Evolutionary conservation across 2,329 filamentous ascomycete species (phyloP).

Genomic region (Colletotrichum endophyticum): DNA sequence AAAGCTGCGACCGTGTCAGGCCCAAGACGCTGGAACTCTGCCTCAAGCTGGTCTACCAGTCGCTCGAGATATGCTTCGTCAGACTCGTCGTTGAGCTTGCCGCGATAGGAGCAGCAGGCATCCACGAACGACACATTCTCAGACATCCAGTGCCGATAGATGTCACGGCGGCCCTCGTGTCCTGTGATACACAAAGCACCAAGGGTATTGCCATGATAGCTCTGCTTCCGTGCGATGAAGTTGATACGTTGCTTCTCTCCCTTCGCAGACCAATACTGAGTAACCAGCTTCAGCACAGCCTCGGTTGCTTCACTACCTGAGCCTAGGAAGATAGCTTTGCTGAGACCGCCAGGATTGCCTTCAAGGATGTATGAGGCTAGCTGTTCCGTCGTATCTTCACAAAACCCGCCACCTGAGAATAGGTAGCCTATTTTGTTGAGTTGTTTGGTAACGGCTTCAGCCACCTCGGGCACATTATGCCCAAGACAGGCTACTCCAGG

Average conservation of each 20-base stretch:
- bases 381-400: not conserved
- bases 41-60: not conserved
- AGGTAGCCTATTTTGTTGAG: not conserved
- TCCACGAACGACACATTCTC: not conserved
- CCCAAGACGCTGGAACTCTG: not conserved
- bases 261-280: not conserved
- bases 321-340: not conserved
- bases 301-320: not conserved
- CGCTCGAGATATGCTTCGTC: not conserved
- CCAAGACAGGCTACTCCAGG: not conserved
- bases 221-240: not conserved
- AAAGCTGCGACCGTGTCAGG: not conserved
- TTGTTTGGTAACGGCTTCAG: not conserved
- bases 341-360: not conserved
- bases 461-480: not conserved
- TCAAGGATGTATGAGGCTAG: not conserved
- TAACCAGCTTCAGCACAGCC: not conserved
- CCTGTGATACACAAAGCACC: not conserved
- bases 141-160: not conserved
- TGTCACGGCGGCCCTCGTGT: not conserved
- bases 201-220: not conserved
- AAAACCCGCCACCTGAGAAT: not conserved
- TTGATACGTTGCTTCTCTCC: not conserved
- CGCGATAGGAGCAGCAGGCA: not conserved
- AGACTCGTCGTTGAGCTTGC: not conserved